These are phyloP conservation scores for Grosmannia penicillata DNA, from an alignment of 2,329 filamentous ascomycete species.

Conservation along the genomic window DNA sequence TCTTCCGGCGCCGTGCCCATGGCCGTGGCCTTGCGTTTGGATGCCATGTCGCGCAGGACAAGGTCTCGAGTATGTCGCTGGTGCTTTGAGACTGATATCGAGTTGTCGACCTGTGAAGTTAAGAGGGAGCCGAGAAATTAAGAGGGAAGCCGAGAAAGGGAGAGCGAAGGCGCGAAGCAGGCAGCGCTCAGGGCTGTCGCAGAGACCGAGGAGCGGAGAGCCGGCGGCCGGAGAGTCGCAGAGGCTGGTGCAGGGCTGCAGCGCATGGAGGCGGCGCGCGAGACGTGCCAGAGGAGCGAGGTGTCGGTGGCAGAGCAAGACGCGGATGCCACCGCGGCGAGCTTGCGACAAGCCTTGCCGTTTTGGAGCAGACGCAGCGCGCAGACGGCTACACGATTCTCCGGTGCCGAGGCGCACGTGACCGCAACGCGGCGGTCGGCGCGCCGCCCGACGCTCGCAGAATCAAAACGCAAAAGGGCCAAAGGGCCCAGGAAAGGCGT, in stretches of 20 bases:
- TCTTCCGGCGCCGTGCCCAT: constrained; percentile 63
- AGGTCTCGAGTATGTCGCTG: neutral
- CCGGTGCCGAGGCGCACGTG: neutral
- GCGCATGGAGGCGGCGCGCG: neutral
- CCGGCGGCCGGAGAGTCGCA: neutral
- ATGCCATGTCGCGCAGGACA: constrained; percentile 48
- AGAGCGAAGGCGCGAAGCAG: no score
- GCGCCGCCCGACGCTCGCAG: neutral
- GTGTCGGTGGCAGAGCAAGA: neutral
- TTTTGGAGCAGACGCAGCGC: neutral
- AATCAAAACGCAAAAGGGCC: neutral
- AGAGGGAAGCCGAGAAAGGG: no score
- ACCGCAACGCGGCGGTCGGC: neutral
- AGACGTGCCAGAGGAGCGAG: neutral
- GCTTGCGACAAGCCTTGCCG: neutral
- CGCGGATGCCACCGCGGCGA: no score
- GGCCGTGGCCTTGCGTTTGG: constrained; percentile 75
- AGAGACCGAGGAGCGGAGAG: neutral
- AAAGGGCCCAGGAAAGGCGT: neutral
- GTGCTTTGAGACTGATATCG: no score
- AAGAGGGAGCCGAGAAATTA: no score
- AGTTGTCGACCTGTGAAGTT: no score
- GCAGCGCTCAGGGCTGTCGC: no score
- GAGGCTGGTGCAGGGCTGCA: neutral
- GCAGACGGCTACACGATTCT: neutral